Evolutionary conservation across 148 eudicot genomes (phyloP).

Genomic region (Pouteria glomerata): DNA sequence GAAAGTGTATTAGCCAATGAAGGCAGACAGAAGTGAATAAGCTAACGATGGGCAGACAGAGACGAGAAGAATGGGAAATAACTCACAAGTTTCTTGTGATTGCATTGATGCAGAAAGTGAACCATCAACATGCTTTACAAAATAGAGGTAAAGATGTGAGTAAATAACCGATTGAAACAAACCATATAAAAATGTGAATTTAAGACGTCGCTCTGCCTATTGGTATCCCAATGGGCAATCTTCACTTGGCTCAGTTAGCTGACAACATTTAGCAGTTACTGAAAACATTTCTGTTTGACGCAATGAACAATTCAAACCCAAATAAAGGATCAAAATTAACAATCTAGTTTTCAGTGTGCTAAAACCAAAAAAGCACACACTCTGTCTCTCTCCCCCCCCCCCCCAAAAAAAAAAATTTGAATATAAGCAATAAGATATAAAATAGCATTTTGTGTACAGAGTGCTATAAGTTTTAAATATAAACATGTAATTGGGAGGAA

Average conservation of each 20-base stretch:
- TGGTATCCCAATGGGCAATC: background rate
- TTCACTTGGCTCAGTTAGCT: background rate
- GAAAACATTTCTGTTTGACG: background rate
- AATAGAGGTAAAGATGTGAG: constrained; percentile 1
- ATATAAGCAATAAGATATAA: background rate
- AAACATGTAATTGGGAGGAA: background rate
- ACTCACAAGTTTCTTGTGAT: constrained; percentile 28
- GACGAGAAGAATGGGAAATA: background rate
- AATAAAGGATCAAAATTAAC: background rate
- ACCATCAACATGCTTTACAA: constrained; percentile 28
- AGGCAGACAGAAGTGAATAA: background rate
- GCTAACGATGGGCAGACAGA: too few species aligned
- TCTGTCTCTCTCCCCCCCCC: background rate
- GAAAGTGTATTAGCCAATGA: background rate
- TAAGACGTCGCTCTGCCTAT: background rate
- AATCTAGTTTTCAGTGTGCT: background rate
- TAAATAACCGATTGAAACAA: background rate
- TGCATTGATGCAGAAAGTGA: constrained; percentile 14
- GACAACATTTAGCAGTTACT: background rate
- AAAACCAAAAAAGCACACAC: background rate
- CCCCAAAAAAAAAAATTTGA: background rate
- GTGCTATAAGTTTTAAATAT: background rate
- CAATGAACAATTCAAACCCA: background rate
- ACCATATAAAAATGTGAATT: background rate
- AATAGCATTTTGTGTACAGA: background rate